phyloP scores from a whole-genome alignment of 257 asterid genomes.

The Buddleja alternifolia region DNA sequence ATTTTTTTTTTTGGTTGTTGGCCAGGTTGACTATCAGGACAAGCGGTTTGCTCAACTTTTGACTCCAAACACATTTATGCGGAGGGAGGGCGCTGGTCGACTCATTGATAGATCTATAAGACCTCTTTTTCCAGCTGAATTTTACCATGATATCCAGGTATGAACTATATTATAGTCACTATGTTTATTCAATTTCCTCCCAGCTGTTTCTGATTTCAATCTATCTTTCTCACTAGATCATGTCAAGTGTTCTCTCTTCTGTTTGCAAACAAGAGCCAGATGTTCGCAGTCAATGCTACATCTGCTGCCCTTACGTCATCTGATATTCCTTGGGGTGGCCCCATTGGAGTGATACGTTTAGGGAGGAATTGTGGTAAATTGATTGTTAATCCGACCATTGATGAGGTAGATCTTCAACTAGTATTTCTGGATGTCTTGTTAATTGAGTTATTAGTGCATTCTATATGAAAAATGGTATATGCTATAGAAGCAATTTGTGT shows the following conservation, averaged over 20 bases:
- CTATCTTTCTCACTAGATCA: conserved; percentile 49
- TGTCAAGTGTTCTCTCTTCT: conserved; percentile 90
- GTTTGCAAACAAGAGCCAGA: conserved; percentile 98
- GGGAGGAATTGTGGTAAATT: conserved; percentile 86
- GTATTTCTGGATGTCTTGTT: conserved; percentile 9
- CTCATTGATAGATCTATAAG: conserved; percentile 92
- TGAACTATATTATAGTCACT: conserved; percentile 18
- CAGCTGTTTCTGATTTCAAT: conserved; percentile 23
- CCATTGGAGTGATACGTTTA: conserved; percentile 87
- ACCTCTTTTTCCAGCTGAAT: conserved; percentile 93
- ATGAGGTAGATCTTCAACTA: conserved; percentile 58
- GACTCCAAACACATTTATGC: conserved; percentile 86
- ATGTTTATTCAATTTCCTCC: conserved; percentile 2
- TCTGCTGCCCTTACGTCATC: conserved; percentile 96
- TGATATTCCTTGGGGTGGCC: conserved; percentile 99
- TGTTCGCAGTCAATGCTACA: conserved; percentile 96
- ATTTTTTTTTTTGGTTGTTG: conserved; percentile 31
- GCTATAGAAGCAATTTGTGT: not conserved
- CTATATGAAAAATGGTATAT: not conserved
- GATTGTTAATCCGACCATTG: conserved; percentile 90
- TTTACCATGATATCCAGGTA: conserved; percentile 98
- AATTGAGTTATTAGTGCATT: not conserved
- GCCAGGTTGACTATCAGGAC: conserved; percentile 96
- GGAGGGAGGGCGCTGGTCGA: conserved; percentile 99
- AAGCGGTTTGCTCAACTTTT: conserved; percentile 90